Base-by-base conservation (phyloP, 306 rosid genomes). In the Comarum palustre region DNA sequence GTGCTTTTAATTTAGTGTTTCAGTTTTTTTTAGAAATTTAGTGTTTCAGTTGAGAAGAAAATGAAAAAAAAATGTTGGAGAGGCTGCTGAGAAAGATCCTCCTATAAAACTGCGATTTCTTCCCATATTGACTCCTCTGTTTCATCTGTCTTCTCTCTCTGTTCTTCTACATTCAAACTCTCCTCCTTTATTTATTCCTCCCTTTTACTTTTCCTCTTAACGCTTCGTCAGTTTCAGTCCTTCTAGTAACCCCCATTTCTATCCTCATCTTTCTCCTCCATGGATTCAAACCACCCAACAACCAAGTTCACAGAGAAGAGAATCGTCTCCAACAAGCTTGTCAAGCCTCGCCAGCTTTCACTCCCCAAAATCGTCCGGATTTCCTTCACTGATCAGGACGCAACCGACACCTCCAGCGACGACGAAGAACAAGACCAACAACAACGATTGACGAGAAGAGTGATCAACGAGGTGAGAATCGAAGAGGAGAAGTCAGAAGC, bases 321-420 rank as follows among this genome's bases (percentile, higher is more conserved):
- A 24, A 64, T 68, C 11, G 25, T 84, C 36, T 82, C 82, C 0
- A 76, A 48, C 38, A 88, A 86, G 68, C 12, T 75, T 1, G 76
- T 78, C 55, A 58, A 32, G 8, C 73, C 20, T 38, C 34, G 19
- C 34, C 58, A 42, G 3, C 5, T 38, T 6, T 6, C 8, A 7
- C 58, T 58, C 5, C 73, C 85, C 0, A 81, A 62, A 31, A 41
- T 86, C 9, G 51, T 88, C 29, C 81, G 93, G 43, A 77, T 88
- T 73, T 75, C 74, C 3, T 78, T 77, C 31, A 84, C 80, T 1
- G 93, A 88, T 69, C 58, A 20, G 8, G 67, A 88, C 29, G 89
- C 89, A 2, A 88, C 90, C 0, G 93, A 89, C 75, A 76, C 89
- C 0, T 89, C 94, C 0, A 76, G 94, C 52, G 89, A 71, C 2